A percentile compares a stretch with the other conserved stretches of the same genome.
These are phyloP conservation scores for Thelonectria blattea DNA, from an alignment of 2,329 filamentous ascomycete species.

Conservation along the genomic window DNA sequence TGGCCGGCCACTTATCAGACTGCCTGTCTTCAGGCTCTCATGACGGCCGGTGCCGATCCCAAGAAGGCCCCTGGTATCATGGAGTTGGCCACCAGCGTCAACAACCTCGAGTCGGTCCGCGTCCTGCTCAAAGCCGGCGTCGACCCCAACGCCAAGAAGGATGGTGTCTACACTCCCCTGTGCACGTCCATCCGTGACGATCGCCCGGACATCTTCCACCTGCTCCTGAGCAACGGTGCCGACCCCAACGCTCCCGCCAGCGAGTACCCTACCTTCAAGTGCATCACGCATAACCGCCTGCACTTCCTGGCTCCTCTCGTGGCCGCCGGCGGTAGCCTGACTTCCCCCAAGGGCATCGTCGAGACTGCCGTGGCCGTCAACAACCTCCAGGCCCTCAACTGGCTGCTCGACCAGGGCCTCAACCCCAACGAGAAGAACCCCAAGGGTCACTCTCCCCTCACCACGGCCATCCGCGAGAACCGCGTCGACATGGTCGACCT, in stretches of 20 bases:
- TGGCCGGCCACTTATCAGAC: conserved; percentile 69
- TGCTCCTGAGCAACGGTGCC: conserved; percentile 63
- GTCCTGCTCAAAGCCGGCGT: conserved; percentile 64
- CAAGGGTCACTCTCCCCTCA: conserved; percentile 66
- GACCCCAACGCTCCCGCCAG: conserved; percentile 67
- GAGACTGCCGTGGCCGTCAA: conserved; percentile 69
- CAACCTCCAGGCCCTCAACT: conserved; percentile 65
- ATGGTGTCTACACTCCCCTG: conserved; percentile 70
- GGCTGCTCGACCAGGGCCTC: conserved; percentile 65
- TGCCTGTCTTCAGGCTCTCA: conserved; percentile 62
- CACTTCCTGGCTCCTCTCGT: conserved; percentile 66
- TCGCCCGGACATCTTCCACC: conserved; percentile 64
- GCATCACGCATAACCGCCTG: conserved; percentile 67
- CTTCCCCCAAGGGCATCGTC: conserved; percentile 67
- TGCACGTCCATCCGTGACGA: conserved; percentile 74
- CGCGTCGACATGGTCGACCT: conserved; percentile 64
- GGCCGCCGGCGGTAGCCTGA: conserved; percentile 64
- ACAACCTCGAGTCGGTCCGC: conserved; percentile 66
- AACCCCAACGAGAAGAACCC: conserved; percentile 64
- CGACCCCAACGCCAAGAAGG: conserved; percentile 67
- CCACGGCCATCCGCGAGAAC: conserved; percentile 69
- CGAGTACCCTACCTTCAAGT: conserved; percentile 72
- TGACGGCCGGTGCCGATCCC: conserved; percentile 63
- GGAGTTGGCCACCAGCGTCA: conserved; percentile 67
- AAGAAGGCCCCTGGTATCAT: conserved; percentile 67